A percentile compares a stretch with the other conserved stretches of the same genome.
These are phyloP conservation scores for Tetrahymena thermophila DNA, from an alignment of 73 alveolate genomes.

Conservation along the genomic window DNA sequence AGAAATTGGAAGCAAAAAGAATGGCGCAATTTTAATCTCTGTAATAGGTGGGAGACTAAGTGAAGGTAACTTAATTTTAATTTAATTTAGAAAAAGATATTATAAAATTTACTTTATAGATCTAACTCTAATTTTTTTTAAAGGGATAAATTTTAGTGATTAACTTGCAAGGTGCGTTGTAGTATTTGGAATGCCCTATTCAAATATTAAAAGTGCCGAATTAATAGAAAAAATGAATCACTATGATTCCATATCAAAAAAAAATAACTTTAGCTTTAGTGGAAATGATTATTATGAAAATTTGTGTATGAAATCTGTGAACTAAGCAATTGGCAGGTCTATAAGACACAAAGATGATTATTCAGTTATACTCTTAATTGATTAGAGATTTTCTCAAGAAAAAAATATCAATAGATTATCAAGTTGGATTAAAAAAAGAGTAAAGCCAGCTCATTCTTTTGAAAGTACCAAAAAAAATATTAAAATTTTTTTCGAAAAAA, in stretches of 20 bases:
- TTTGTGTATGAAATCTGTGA: conserved; percentile 73
- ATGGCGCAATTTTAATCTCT: conserved; percentile 65
- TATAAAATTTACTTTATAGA: too few relatives aligned
- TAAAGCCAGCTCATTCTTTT: neutral
- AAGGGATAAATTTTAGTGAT: conserved; percentile 89
- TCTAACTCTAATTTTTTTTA: neutral
- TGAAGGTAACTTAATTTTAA: conserved; percentile 28
- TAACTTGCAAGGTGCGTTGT: conserved; percentile 79
- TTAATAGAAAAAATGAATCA: conserved; percentile 68
- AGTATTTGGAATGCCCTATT: conserved; percentile 89
- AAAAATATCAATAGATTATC: conserved; percentile 1
- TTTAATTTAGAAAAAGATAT: neutral
- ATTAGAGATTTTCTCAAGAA: conserved; percentile 53
- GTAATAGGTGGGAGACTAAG: conserved; percentile 93
- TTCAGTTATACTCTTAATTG: conserved; percentile 69
- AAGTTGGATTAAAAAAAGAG: conserved; percentile 12
- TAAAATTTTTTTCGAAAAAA: neutral
- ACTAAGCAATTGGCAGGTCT: conserved; percentile 89
- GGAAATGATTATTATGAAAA: conserved; percentile 88
- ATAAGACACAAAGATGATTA: conserved; percentile 85
- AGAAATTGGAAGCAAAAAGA: conserved; percentile 15
- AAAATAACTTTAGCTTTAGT: conserved; percentile 34
- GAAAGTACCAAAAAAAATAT: neutral
- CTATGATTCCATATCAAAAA: conserved; percentile 29
- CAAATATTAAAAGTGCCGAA: conserved; percentile 72